Evolutionary conservation across 2,329 filamentous ascomycete species (phyloP), one percentile per base, ranked within the genome.

Genomic region (Botrytis byssoidea): DNA sequence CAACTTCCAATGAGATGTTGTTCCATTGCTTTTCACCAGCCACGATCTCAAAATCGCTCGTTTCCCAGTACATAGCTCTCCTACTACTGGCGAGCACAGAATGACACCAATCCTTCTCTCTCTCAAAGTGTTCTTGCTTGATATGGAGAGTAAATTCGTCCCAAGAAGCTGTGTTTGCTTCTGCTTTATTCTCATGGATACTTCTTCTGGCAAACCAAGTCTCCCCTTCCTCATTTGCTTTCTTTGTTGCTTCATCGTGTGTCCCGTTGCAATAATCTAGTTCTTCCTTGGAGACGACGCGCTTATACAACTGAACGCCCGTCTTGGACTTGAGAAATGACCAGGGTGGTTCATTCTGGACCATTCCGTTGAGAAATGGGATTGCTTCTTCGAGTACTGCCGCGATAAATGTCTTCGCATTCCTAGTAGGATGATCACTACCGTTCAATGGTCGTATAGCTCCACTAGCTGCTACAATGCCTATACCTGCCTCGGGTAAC

Each of bases 191-290:
- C 73, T 83, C 83, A 80, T 94, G 92, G 60, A 87, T 82, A 79
- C 89, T 92, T 63, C 86, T 86, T 73, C 92, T 86, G 59, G 88
- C 88, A 71, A 86, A 87, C 92, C 92, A 94, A 29, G 84, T 86
- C 81, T 92, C 90, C 46, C 78, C 74, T 70, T 81, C 79, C 74
- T 82, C 81, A 74, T 80, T 78, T 51, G 81, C 78, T 12, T 75
- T 74, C 59, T 25, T 16, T n/a, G n/a, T 55, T 55, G 51, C 51
- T 55, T 29, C 29, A 29, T 55, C 51, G n/a, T 25, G 76, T 75
- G 44, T 83, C 82, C 57, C 37, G 7, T 40, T 35, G 85, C 77
- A 55, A 78, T 78, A 68, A 68, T 82, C 81, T 9, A 89, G 82
- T 46, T 85, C 85, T 51, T 82, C 80, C 1, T 82, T 82, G 12